These are phyloP conservation scores for Turnera subulata DNA, from an alignment of 345 rosid genomes.

Conservation along the genomic window DNA sequence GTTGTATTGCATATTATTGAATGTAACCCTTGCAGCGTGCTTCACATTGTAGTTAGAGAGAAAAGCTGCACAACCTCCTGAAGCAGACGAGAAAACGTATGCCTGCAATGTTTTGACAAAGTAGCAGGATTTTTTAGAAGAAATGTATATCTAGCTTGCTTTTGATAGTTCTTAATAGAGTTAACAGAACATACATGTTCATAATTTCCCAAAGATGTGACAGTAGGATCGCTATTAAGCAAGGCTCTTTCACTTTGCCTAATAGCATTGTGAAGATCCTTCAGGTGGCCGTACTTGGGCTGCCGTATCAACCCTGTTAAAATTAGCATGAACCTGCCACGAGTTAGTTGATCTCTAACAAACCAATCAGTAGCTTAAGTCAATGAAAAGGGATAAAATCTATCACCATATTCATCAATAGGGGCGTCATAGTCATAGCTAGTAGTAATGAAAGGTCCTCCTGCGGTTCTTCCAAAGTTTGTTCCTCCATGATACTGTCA, in stretches of 20 bases:
- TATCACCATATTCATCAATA: constrained; percentile 26
- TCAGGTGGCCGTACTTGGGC: constrained; percentile 28
- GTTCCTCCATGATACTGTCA: constrained; percentile 32
- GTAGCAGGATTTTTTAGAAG: too few relatives aligned
- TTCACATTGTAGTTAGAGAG: constrained; percentile 20
- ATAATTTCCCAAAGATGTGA: constrained; percentile 12
- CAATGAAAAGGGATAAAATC: neutral
- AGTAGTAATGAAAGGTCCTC: constrained; percentile 28
- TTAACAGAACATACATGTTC: constrained; percentile 19
- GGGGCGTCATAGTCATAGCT: constrained; percentile 34
- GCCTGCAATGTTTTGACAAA: constrained; percentile 11
- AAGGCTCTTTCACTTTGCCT: constrained; percentile 22
- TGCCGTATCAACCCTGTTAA: constrained; percentile 22
- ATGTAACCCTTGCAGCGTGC: constrained; percentile 13
- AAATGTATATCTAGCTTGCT: too few relatives aligned
- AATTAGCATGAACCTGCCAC: neutral
- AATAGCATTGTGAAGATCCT: constrained; percentile 25
- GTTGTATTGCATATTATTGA: constrained; percentile 20
- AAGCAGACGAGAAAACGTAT: constrained; percentile 21
- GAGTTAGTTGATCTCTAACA: neutral
- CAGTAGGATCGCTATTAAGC: constrained; percentile 19
- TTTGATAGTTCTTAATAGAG: too few relatives aligned
- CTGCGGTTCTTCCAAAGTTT: constrained; percentile 27
- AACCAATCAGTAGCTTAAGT: neutral
- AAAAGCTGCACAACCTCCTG: constrained; percentile 32